These are phyloP conservation scores for Fusarium scirpi DNA, from an alignment of 2,329 filamentous ascomycete species.

Conservation along the genomic window DNA sequence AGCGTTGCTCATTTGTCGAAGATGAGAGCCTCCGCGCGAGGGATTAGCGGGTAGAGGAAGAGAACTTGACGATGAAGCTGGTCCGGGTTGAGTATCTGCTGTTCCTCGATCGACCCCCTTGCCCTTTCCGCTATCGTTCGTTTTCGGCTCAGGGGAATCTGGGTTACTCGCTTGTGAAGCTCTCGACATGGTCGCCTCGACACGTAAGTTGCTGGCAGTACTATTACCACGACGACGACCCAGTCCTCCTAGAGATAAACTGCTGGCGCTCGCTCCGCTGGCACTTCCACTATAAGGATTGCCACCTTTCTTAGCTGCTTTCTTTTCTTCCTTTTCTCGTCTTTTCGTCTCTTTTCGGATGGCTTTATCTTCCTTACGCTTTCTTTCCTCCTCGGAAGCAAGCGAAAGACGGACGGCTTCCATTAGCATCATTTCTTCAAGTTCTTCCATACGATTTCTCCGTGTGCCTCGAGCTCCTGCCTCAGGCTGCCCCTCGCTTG, in stretches of 20 bases:
- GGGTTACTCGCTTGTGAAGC: constrained; percentile 51
- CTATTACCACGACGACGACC: constrained; percentile 71
- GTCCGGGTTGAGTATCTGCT: constrained; percentile 40
- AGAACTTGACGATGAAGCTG: constrained; percentile 53
- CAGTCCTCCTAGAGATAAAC: constrained; percentile 70
- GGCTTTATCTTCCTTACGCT: constrained; percentile 74
- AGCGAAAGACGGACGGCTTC: constrained; percentile 92
- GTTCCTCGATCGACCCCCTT: constrained; percentile 73
- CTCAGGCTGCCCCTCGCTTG: constrained; percentile 42
- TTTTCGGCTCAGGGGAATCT: constrained; percentile 44
- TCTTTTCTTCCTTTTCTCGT: constrained; percentile 85
- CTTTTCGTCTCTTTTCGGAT: constrained; percentile 82
- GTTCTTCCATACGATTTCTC: constrained; percentile 77
- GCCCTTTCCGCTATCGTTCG: constrained; percentile 67
- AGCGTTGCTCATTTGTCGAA: constrained; percentile 86
- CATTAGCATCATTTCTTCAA: constrained; percentile 99
- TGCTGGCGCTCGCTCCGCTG: constrained; percentile 69
- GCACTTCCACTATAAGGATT: constrained; percentile 52
- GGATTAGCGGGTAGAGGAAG: constrained; percentile 63
- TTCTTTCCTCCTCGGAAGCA: constrained; percentile 93
- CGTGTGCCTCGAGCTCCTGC: constrained; percentile 45
- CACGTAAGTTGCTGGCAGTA: constrained; percentile 68
- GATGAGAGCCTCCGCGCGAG: constrained; percentile 73
- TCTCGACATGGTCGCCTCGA: constrained; percentile 65
- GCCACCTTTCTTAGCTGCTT: constrained; percentile 73